phyloP scores from a whole-genome alignment of 805 yeast genomes.

The Candida mattraensis region DNA sequence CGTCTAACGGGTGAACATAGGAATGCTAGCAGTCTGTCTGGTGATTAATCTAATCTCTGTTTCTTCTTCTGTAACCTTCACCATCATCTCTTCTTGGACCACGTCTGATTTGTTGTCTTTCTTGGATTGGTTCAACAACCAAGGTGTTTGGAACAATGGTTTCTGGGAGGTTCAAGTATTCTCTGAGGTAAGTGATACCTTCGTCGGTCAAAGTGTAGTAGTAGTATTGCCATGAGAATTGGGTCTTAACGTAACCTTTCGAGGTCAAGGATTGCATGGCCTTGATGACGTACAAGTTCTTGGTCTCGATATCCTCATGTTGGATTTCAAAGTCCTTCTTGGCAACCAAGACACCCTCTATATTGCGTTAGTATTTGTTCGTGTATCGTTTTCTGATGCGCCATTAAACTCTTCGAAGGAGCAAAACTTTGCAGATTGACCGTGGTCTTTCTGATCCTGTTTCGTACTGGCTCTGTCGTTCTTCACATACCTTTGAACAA shows the following conservation, averaged over 20 bases:
- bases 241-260: slow-evolving; percentile 98
- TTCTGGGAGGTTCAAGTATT: slow-evolving; percentile 97
- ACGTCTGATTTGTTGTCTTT: slow-evolving; percentile 50
- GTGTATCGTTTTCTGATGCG: slow-evolving; percentile 1
- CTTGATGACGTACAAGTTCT: slow-evolving; percentile 96
- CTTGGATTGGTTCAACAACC: slow-evolving; percentile 91
- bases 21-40: too few relatives aligned
- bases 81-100: slow-evolving; percentile 54
- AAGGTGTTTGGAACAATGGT: slow-evolving; percentile 98
- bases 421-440: background rate
- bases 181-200: slow-evolving; percentile 98
- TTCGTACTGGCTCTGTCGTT: background rate
- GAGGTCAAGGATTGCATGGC: slow-evolving; percentile 99
- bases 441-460: background rate
- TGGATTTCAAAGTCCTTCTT: slow-evolving; percentile 97
- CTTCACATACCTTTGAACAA: slow-evolving; percentile 98
- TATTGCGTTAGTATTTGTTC: slow-evolving; percentile 29
- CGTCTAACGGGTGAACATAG: background rate
- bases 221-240: slow-evolving; percentile 99
- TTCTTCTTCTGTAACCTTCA: slow-evolving; percentile 63
- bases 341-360: slow-evolving; percentile 99
- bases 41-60: slow-evolving; percentile 37
- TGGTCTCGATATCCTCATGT: slow-evolving; percentile 98
- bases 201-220: slow-evolving; percentile 99
- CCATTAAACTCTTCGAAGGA: too few relatives aligned